Percentiles rank a stretch among this genome's conserved stretches.
Conservation (phyloP, 495 filamentous ascomycete genomes). For the Cudoniella acicularis region DNA sequence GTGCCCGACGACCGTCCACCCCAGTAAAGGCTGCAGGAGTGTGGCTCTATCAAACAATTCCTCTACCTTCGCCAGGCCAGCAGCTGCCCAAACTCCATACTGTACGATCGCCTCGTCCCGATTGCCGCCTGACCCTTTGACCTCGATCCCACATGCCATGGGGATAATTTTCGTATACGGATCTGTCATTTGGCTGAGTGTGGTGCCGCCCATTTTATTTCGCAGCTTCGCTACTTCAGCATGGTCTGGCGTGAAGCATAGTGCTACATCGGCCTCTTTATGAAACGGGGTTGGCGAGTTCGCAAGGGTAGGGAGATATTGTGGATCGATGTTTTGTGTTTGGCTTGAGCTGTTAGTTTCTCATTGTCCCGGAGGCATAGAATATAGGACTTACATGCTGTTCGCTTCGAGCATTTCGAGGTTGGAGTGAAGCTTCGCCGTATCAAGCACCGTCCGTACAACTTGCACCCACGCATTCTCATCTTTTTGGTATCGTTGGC, state of each 20-base stretch:
- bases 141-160: neutral
- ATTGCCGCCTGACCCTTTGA: neutral
- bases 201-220: neutral
- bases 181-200: neutral
- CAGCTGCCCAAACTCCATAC: neutral
- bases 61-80: neutral
- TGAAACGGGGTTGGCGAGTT: neutral
- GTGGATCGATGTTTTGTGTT: neutral
- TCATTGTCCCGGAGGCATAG: neutral
- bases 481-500: neutral
- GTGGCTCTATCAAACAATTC: neutral
- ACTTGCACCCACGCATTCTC: neutral
- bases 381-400: neutral
- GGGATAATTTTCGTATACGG: neutral
- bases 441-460: neutral
- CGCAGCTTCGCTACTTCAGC: neutral
- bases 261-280: neutral
- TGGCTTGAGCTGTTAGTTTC: neutral
- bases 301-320: neutral
- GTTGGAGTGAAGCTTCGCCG: neutral
- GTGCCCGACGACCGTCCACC: conserved; percentile 1
- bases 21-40: neutral
- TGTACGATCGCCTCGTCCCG: neutral
- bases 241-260: neutral
- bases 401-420: neutral